A percentile compares a stretch with the other conserved stretches of the same genome.
phyloP scores from a whole-genome alignment of 2,329 filamentous ascomycete genomes.

The Periconia sp. region DNA sequence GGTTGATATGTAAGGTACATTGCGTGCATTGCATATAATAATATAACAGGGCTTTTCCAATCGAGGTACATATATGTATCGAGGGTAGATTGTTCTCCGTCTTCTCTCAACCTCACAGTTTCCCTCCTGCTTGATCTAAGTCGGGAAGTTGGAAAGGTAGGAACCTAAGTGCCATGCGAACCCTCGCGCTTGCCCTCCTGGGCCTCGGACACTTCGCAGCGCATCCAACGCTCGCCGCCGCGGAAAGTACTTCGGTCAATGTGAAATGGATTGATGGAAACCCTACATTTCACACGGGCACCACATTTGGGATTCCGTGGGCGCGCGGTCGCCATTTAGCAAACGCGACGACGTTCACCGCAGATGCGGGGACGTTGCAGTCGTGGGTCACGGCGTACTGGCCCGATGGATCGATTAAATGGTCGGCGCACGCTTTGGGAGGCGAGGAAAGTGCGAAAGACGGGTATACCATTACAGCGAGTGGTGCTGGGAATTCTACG shows the following conservation, averaged over 20 bases:
- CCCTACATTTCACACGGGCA: conserved; percentile 29
- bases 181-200: conserved; percentile 1
- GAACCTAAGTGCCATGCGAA: not conserved
- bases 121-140: too few species aligned
- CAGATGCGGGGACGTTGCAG: conserved; percentile 44
- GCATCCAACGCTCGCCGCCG: not conserved
- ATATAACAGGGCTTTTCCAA: not conserved
- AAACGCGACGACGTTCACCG: conserved; percentile 37
- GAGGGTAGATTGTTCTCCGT: not conserved
- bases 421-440: conserved; percentile 60
- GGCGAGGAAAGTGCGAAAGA: conserved; percentile 45
- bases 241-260: conserved; percentile 17
- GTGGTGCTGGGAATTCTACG: conserved; percentile 20
- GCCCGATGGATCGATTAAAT: conserved; percentile 63
- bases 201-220: not conserved
- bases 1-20: not conserved
- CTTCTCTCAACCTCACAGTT: too few species aligned
- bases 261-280: conserved; percentile 36
- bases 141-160: too few species aligned
- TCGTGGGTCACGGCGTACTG: conserved; percentile 63
- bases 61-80: not conserved
- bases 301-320: conserved; percentile 46
- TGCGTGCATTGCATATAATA: not conserved
- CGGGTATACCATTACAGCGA: conserved; percentile 49
- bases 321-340: conserved; percentile 40